Conservation (phyloP, 2,329 filamentous ascomycete genomes). For the Penicillium sp. region DNA sequence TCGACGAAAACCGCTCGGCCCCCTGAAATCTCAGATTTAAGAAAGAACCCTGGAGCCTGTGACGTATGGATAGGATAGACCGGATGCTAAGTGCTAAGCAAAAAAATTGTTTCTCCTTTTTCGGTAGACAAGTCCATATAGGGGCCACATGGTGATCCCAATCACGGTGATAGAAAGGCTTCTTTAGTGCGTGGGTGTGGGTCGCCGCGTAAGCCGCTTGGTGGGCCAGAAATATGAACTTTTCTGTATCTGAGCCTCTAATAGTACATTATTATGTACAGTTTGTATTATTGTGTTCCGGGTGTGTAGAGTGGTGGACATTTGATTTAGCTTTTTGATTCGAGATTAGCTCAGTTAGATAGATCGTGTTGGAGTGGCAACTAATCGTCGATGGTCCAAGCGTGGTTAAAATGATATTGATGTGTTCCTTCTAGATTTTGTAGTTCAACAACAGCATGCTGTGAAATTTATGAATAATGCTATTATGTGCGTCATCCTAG, state of each 20-base stretch:
- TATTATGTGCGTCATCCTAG: too few species aligned
- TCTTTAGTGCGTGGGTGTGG: conserved; percentile 5
- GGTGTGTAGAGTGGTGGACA: not conserved
- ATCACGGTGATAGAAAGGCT: not conserved
- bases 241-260: not conserved
- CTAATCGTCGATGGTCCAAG: too few species aligned
- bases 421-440: too few species aligned
- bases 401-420: too few species aligned
- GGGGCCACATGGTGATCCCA: conserved; percentile 1
- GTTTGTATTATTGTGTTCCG: not conserved
- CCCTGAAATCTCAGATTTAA: conserved; percentile 6
- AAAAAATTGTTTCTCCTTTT: not conserved
- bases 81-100: not conserved
- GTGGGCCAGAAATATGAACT: not conserved
- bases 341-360: too few species aligned
- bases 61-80: conserved; percentile 9
- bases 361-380: too few species aligned
- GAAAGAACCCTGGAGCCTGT: conserved; percentile 3
- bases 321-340: not conserved
- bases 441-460: too few species aligned
- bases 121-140: not conserved
- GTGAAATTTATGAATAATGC: too few species aligned
- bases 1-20: not conserved
- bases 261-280: too few species aligned
- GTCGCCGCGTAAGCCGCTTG: not conserved